Evolutionary conservation across 164 flowering plant species (phyloP).

Genomic region (Malania oleifera): DNA sequence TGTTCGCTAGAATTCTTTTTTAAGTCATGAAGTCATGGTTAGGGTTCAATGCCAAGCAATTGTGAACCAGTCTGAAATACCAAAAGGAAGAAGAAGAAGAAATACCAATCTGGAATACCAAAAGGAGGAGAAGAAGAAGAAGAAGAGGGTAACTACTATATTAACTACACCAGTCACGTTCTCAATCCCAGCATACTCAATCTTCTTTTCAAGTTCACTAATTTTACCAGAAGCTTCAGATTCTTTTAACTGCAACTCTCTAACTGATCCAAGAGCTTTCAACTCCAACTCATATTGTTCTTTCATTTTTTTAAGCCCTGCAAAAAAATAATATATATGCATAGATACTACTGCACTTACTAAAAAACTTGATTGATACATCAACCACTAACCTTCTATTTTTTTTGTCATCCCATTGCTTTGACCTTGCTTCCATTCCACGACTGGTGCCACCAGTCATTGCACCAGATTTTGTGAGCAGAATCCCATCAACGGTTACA

Average conservation of each 20-base stretch:
- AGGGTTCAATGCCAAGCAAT: too few relatives aligned
- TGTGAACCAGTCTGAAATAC: too few relatives aligned
- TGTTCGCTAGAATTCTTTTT: too few relatives aligned
- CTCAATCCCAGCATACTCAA: slow-evolving; percentile 87
- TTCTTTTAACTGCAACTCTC: slow-evolving; percentile 87
- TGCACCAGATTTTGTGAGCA: slow-evolving; percentile 91
- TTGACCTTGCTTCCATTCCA: slow-evolving; percentile 98
- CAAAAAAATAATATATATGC: slow-evolving; percentile 13
- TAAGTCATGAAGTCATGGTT: too few relatives aligned
- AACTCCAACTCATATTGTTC: slow-evolving; percentile 68
- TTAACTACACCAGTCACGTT: slow-evolving; percentile 48
- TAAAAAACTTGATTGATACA: not conserved
- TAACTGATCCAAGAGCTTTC: slow-evolving; percentile 77
- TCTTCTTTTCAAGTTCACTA: slow-evolving; percentile 92
- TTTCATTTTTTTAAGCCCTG: slow-evolving; percentile 71
- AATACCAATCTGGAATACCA: too few relatives aligned
- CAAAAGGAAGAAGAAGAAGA: too few relatives aligned
- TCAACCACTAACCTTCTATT: slow-evolving; percentile 68
- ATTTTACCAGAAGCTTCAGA: slow-evolving; percentile 86
- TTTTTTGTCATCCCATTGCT: slow-evolving; percentile 94
- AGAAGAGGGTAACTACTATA: too few relatives aligned
- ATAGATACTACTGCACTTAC: slow-evolving; percentile 6
- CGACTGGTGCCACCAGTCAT: slow-evolving; percentile 99
- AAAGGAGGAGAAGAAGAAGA: not conserved
- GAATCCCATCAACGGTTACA: slow-evolving; percentile 92